Evolutionary conservation across 2,329 filamentous ascomycete genomes (phyloP).

Genomic region (Teratosphaeria nubilosa): DNA sequence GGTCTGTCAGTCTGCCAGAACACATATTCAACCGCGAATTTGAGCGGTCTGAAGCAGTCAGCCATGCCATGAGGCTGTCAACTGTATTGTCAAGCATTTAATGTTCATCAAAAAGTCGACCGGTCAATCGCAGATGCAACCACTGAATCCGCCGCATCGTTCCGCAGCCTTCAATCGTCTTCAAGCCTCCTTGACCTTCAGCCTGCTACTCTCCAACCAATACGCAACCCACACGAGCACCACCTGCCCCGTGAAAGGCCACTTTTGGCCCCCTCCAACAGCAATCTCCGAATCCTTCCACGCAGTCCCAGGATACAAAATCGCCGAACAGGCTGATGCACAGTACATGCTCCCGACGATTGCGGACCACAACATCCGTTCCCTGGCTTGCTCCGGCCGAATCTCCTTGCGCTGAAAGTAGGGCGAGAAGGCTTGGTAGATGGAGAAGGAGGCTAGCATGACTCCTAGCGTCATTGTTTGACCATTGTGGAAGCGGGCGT

Average conservation of each 20-base stretch:
- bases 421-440: conserved; percentile 27
- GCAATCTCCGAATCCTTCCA: conserved; percentile 39
- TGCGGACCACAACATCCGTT: conserved; percentile 24
- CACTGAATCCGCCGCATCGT: neutral
- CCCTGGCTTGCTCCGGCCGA: conserved; percentile 9
- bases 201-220: conserved; percentile 17
- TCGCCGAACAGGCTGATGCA: conserved; percentile 33
- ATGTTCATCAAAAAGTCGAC: too few relatives aligned
- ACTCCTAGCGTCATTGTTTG: conserved; percentile 43
- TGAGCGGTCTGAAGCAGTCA: too few relatives aligned
- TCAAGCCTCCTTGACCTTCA: conserved; percentile 13
- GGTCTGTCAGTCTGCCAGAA: too few relatives aligned
- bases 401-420: neutral
- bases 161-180: neutral
- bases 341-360: conserved; percentile 37
- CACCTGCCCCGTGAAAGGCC: conserved; percentile 18
- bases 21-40: too few relatives aligned
- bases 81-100: too few relatives aligned
- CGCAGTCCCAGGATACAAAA: conserved; percentile 37
- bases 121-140: too few relatives aligned
- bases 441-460: conserved; percentile 27
- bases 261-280: conserved; percentile 28
- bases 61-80: too few relatives aligned
- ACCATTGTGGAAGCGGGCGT: conserved; percentile 42
- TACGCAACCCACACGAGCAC: conserved; percentile 22